These are phyloP conservation scores for Cryphonectria japonica DNA, from an alignment of 2,329 filamentous ascomycete species.

Conservation along the genomic window DNA sequence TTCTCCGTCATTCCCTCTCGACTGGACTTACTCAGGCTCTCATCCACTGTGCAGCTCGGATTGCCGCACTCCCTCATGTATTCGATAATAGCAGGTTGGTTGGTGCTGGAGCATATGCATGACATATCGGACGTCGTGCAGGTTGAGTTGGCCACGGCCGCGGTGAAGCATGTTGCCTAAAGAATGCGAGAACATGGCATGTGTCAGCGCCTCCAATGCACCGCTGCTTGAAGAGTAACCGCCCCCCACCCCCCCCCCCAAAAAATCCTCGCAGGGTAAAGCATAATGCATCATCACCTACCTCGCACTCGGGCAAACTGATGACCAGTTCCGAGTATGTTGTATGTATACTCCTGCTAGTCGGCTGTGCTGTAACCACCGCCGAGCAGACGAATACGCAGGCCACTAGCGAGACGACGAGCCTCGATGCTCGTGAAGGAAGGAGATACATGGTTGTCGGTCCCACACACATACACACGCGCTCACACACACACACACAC, in stretches of 20 bases:
- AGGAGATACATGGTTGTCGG: constrained; percentile 17
- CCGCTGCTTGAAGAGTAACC: neutral
- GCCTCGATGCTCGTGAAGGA: constrained; percentile 12
- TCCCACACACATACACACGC: too few relatives aligned
- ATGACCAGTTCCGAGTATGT: constrained; percentile 15
- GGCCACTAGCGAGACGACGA: constrained; percentile 20
- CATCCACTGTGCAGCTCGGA: constrained; percentile 8
- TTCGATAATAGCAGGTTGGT: neutral
- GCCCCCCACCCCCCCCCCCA: too few relatives aligned
- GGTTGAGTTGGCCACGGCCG: constrained; percentile 14
- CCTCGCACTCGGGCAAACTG: constrained; percentile 19
- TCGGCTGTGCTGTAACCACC: constrained; percentile 7
- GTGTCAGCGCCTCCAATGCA: constrained; percentile 13
- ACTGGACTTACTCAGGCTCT: constrained; percentile 21
- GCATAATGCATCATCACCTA: constrained; percentile 11
- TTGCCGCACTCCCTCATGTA: constrained; percentile 3
- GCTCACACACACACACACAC: neutral
- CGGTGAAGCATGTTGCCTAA: constrained; percentile 23
- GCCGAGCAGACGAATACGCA: constrained; percentile 12
- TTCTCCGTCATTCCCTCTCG: too few relatives aligned
- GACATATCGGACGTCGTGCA: constrained; percentile 23
- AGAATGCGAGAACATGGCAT: neutral
- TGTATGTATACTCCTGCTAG: neutral
- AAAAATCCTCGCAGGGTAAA: neutral
- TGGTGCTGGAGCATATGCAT: constrained; percentile 21